A percentile compares a stretch with the other conserved stretches of the same genome.
Evolutionary conservation across 768 basidiomycete genomes (phyloP).

Genomic region (Russula ochroleuca): DNA sequence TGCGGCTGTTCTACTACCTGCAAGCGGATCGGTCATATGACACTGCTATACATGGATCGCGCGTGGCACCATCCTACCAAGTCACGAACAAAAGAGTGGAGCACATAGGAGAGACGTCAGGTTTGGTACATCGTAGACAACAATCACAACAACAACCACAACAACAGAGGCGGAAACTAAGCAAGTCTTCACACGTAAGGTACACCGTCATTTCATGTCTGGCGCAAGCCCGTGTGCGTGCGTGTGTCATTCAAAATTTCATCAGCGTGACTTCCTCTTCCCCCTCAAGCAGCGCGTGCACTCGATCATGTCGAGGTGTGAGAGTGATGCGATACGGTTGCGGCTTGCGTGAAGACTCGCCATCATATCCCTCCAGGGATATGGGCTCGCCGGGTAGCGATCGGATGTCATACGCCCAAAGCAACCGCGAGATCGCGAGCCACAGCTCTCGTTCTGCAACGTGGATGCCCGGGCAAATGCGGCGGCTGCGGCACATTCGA

Average conservation of each 20-base stretch:
- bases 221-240: too few species aligned
- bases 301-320: conserved; percentile 28
- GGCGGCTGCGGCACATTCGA: conserved; percentile 31
- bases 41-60: too few species aligned
- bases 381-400: conserved; percentile 43
- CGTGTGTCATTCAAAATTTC: conserved; percentile 13
- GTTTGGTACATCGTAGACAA: too few species aligned
- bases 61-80: too few species aligned
- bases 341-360: conserved; percentile 44
- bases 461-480: conserved; percentile 44
- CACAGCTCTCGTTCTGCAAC: conserved; percentile 46
- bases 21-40: too few species aligned
- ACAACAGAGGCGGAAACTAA: too few species aligned
- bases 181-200: too few species aligned
- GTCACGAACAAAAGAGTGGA: too few species aligned
- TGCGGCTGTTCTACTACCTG: too few species aligned
- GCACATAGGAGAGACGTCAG: too few species aligned
- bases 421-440: conserved; percentile 43
- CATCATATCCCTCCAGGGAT: conserved; percentile 44
- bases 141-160: too few species aligned
- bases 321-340: conserved; percentile 39
- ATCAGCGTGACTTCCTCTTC: conserved; percentile 21
- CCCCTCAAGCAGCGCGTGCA: conserved; percentile 15
- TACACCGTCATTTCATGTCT: too few species aligned
- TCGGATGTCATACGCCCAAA: conserved; percentile 47